Conservation (phyloP, 176 grass and related monocot species). For the Thalia dealbata region DNA sequence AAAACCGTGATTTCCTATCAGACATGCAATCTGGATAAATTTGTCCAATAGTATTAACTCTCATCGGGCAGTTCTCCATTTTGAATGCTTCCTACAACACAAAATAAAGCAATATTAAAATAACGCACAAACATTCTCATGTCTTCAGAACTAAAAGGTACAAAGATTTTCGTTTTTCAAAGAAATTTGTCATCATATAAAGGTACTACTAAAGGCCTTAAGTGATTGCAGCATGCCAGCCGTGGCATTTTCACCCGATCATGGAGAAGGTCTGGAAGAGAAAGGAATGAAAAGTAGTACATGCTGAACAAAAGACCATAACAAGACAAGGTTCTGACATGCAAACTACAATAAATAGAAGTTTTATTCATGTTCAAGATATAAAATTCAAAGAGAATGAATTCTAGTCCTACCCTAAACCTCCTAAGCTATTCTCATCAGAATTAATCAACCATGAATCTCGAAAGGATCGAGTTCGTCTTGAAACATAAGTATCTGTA, state of each 20-base stretch:
- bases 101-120: not conserved
- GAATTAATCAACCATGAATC: too few species aligned
- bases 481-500: not conserved
- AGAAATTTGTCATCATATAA: not conserved
- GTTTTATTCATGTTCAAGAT: too few species aligned
- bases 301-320: not conserved
- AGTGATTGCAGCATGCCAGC: not conserved
- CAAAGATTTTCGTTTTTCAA: too few species aligned
- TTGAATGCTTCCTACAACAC: slow-evolving; percentile 3
- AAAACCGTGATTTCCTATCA: slow-evolving; percentile 69
- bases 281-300: not conserved
- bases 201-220: not conserved
- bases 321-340: not conserved
- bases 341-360: too few species aligned
- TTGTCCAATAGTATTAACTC: slow-evolving; percentile 28
- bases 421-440: too few species aligned
- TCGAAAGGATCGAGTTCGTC: too few species aligned
- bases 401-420: too few species aligned
- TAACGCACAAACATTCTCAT: not conserved
- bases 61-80: slow-evolving; percentile 44
- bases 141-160: too few species aligned
- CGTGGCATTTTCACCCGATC: not conserved
- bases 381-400: too few species aligned
- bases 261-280: not conserved
- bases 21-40: slow-evolving; percentile 30